Conservation (phyloP, 106 monocot genomes). For the Dendrobium catenatum region DNA sequence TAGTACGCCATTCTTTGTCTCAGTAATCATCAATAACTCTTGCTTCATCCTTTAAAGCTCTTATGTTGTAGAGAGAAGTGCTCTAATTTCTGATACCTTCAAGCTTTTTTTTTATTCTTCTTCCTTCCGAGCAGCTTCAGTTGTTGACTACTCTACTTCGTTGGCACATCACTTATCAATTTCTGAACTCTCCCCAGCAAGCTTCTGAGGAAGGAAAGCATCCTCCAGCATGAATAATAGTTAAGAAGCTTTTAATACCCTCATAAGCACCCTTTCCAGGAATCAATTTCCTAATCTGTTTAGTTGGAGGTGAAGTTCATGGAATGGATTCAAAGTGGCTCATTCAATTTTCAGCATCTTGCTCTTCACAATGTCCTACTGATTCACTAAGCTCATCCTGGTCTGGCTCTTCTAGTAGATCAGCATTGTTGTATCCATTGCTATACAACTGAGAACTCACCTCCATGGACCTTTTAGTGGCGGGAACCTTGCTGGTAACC, state of each 20-base stretch:
- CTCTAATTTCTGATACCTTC: slow-evolving; percentile 40
- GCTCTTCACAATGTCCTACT: not conserved
- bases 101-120: slow-evolving; percentile 50
- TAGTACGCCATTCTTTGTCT: slow-evolving; percentile 49
- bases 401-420: slow-evolving; percentile 1
- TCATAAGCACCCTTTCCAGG: no score
- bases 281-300: no score
- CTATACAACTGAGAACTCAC: slow-evolving; percentile 74
- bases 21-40: slow-evolving; percentile 44
- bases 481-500: slow-evolving; percentile 83
- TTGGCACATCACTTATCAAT: slow-evolving; percentile 63
- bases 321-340: no score
- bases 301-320: no score
- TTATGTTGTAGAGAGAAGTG: slow-evolving; percentile 24
- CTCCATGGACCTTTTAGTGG: slow-evolving; percentile 83
- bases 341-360: not conserved
- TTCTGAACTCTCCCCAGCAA: slow-evolving; percentile 62
- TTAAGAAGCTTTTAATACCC: no score
- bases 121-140: slow-evolving; percentile 56
- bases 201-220: slow-evolving; percentile 52
- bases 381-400: slow-evolving; percentile 4
- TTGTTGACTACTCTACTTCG: slow-evolving; percentile 64
- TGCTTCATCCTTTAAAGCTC: slow-evolving; percentile 51
- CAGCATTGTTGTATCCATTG: slow-evolving; percentile 19
- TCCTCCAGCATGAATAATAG: slow-evolving; percentile 32